These are phyloP conservation scores for Macaranga tanarius DNA, from an alignment of 441 rosid genomes.

Conservation along the genomic window DNA sequence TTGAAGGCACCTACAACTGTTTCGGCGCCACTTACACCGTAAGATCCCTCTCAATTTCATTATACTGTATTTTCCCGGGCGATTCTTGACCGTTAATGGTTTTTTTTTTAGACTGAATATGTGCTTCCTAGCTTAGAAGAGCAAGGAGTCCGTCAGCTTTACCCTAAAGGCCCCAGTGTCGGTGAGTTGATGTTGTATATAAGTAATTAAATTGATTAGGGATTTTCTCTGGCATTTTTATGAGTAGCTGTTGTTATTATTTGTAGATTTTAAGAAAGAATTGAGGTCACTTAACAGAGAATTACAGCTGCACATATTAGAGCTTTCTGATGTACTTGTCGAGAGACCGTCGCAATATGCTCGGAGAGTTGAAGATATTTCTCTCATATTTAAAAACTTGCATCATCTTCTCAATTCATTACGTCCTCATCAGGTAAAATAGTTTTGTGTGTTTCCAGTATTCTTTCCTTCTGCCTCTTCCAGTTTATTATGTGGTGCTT, in stretches of 20 bases:
- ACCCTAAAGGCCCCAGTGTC: slow-evolving; percentile 69
- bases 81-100: background rate
- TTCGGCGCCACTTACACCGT: slow-evolving; percentile 77
- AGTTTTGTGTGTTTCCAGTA: background rate
- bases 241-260: background rate
- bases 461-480: background rate
- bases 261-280: slow-evolving; percentile 82
- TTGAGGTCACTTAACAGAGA: slow-evolving; percentile 76
- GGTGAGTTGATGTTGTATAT: slow-evolving; percentile 20
- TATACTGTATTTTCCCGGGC: background rate
- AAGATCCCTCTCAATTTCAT: slow-evolving; percentile 20
- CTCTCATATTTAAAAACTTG: slow-evolving; percentile 85
- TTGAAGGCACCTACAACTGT: slow-evolving; percentile 71
- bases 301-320: slow-evolving; percentile 81
- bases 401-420: slow-evolving; percentile 94
- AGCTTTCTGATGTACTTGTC: slow-evolving; percentile 92
- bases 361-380: slow-evolving; percentile 89
- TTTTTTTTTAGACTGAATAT: slow-evolving; percentile 59
- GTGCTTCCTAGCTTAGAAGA: slow-evolving; percentile 96
- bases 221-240: background rate
- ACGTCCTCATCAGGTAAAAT: slow-evolving; percentile 82
- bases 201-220: too few relatives aligned
- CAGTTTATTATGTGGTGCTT: background rate
- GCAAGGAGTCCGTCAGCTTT: slow-evolving; percentile 87
- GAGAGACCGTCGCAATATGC: slow-evolving; percentile 97